These are phyloP conservation scores for Phialemoniopsis sp. DNA, from an alignment of 2,329 filamentous ascomycete genomes.

Conservation along the genomic window DNA sequence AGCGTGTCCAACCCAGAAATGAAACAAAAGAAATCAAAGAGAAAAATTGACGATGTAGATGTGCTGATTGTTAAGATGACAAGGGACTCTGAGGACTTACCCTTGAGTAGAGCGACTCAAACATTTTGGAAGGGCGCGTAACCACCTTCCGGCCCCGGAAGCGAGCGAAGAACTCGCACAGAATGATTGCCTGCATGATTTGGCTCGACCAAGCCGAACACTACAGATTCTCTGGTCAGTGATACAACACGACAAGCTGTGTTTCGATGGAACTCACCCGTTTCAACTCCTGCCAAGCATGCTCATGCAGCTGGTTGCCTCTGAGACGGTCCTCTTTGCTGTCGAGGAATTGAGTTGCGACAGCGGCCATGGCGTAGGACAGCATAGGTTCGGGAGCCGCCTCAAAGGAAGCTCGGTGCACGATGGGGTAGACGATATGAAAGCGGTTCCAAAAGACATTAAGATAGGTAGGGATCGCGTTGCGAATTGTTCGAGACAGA, in stretches of 20 bases:
- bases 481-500: conserved; percentile 28
- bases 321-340: conserved; percentile 44
- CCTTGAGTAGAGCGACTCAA: conserved; percentile 47
- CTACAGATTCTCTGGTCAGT: conserved; percentile 20
- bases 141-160: conserved; percentile 48
- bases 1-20: not conserved
- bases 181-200: conserved; percentile 48
- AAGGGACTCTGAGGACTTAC: conserved; percentile 39
- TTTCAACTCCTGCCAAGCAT: conserved; percentile 44
- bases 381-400: conserved; percentile 37
- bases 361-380: conserved; percentile 52
- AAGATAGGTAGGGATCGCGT: conserved; percentile 44
- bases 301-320: conserved; percentile 46
- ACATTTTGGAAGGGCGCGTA: conserved; percentile 42
- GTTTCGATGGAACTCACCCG: conserved; percentile 33
- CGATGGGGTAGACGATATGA: conserved; percentile 42
- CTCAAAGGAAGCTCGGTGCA: conserved; percentile 43
- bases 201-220: conserved; percentile 43
- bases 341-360: conserved; percentile 47
- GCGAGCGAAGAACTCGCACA: conserved; percentile 51
- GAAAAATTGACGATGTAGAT: conserved; percentile 16
- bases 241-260: not conserved
- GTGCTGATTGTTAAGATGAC: conserved; percentile 2
- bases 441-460: conserved; percentile 50
- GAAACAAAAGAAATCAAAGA: conserved; percentile 4